phyloP scores from a whole-genome alignment of 2,329 filamentous ascomycete genomes.

The Nemania sp. region DNA sequence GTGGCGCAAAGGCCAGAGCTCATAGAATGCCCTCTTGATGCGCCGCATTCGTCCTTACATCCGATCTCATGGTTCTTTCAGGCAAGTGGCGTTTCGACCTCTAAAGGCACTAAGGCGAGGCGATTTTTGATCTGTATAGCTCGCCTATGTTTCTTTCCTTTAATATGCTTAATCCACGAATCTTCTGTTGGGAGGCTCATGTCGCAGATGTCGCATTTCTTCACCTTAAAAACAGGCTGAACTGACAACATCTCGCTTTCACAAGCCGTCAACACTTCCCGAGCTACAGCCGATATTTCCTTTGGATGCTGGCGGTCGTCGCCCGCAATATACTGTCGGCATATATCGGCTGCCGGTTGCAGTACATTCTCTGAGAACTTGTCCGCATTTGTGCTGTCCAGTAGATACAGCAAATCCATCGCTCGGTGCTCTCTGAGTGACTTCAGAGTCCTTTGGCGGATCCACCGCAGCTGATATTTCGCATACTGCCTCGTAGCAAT shows the following conservation, averaged over 20 bases:
- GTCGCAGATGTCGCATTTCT: constrained; percentile 74
- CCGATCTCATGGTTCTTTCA: no score
- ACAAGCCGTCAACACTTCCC: constrained; percentile 61
- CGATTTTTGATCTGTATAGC: constrained; percentile 34
- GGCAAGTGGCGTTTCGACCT: not conserved
- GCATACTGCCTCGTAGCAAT: constrained; percentile 86
- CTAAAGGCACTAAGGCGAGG: constrained; percentile 35
- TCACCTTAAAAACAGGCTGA: constrained; percentile 45
- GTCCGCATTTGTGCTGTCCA: constrained; percentile 75
- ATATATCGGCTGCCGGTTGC: constrained; percentile 64
- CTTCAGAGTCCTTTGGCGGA: constrained; percentile 77
- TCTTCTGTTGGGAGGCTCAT: constrained; percentile 61
- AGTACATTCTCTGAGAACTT: constrained; percentile 67
- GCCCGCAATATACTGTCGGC: constrained; percentile 64
- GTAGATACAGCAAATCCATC: constrained; percentile 67
- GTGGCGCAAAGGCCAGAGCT: not conserved
- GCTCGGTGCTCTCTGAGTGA: constrained; percentile 61
- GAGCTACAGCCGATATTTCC: constrained; percentile 52
- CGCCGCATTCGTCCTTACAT: not conserved
- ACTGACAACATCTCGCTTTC: constrained; percentile 57
- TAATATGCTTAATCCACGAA: constrained; percentile 52
- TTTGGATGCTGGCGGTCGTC: constrained; percentile 55
- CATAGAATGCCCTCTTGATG: not conserved
- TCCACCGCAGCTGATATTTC: constrained; percentile 83
- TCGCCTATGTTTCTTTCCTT: constrained; percentile 46